These are phyloP conservation scores for Trichoderma oligosporum DNA, from an alignment of 2,329 filamentous ascomycete species.

Conservation along the genomic window DNA sequence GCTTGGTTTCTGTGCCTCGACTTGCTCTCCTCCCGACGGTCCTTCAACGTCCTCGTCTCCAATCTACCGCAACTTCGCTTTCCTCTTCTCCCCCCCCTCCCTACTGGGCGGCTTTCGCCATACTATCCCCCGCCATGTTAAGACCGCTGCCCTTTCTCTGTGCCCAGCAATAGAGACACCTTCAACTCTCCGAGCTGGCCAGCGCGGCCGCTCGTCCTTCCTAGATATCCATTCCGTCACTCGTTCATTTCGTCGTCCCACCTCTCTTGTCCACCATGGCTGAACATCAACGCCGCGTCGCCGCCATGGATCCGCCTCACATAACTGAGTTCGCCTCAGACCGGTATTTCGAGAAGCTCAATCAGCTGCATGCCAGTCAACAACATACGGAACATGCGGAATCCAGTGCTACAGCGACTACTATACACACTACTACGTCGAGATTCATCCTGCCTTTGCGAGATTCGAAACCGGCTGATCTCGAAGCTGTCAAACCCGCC, in stretches of 20 bases:
- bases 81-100: not conserved
- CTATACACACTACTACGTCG: conserved; percentile 31
- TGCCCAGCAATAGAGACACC: conserved; percentile 34
- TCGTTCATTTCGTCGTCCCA: conserved; percentile 23
- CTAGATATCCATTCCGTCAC: conserved; percentile 20
- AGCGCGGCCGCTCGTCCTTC: conserved; percentile 24
- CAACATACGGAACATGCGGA: conserved; percentile 34
- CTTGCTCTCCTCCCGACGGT: not conserved
- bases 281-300: conserved; percentile 28
- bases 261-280: conserved; percentile 31
- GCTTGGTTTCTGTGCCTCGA: too few species aligned
- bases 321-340: conserved; percentile 64
- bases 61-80: not conserved
- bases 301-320: conserved; percentile 58
- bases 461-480: conserved; percentile 35
- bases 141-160: conserved; percentile 25
- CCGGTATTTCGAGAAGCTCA: conserved; percentile 60
- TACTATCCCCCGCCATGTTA: conserved; percentile 30
- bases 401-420: conserved; percentile 21
- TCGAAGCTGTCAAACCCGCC: conserved; percentile 29
- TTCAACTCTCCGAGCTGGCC: conserved; percentile 30
- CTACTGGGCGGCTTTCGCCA: conserved; percentile 15
- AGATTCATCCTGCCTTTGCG: conserved; percentile 51
- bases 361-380: conserved; percentile 47
- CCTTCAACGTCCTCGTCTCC: not conserved